Evolutionary conservation across 169 alveolate genomes (phyloP).

Genomic region (Neospora caninum): DNA sequence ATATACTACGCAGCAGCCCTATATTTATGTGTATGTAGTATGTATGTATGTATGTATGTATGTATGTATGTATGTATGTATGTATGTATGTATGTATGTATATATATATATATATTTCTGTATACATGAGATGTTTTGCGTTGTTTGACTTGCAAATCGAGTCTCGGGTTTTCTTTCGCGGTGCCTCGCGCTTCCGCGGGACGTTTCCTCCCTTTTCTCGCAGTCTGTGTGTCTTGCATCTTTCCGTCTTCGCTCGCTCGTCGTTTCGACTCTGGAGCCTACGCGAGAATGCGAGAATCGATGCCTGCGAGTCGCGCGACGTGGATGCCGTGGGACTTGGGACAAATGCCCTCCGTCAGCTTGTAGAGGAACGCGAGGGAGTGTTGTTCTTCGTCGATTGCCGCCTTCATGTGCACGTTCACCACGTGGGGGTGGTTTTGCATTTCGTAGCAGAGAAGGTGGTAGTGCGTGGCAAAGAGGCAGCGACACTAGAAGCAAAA

Average conservation of each 20-base stretch:
- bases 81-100: neutral
- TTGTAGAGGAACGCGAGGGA: constrained; percentile 92
- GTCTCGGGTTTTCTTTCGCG: too few relatives aligned
- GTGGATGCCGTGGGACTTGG: constrained; percentile 95
- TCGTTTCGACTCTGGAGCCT: neutral
- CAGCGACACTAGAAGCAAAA: constrained; percentile 83
- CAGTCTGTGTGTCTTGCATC: neutral
- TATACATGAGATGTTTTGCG: too few relatives aligned
- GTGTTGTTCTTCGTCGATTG: constrained; percentile 70
- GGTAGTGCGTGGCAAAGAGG: constrained; percentile 97
- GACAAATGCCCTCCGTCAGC: constrained; percentile 94
- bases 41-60: neutral
- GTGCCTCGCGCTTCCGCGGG: too few relatives aligned
- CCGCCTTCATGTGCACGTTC: constrained; percentile 88
- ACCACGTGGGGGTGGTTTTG: constrained; percentile 64
- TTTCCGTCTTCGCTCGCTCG: neutral
- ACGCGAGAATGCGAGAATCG: constrained; percentile 76
- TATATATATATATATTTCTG: neutral
- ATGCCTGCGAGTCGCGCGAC: constrained; percentile 96
- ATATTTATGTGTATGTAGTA: neutral
- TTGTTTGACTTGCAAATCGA: too few relatives aligned
- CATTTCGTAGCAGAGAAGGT: constrained; percentile 84
- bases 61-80: neutral
- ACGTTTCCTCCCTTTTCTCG: neutral
- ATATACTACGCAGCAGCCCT: too few relatives aligned